Evolutionary conservation across 1,284 basidiomycete genomes (phyloP), one percentile per base, ranked within the genome.

Genomic region (Puccinia novopanici): DNA sequence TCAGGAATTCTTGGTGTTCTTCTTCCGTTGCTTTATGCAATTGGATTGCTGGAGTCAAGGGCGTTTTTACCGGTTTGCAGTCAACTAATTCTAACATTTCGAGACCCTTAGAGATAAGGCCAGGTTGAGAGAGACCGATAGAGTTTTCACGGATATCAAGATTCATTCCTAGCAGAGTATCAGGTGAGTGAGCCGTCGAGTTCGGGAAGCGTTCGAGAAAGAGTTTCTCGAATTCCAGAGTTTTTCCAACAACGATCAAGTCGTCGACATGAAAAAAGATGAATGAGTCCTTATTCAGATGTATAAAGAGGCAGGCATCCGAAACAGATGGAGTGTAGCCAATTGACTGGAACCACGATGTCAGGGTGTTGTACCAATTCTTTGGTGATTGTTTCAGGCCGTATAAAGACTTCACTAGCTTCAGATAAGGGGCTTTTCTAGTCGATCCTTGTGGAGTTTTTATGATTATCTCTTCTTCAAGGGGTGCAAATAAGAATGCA

Each of bases 201-300:
- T 52, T 52, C 10, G 50, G 50, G 50, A 52, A 52, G 4, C 50
- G 50, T 10, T 10, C 4, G 4, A 52, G 50, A 17, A 52, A 52
- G 4, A 52, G 17, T 4, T 10, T 4, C 19, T 52, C 50, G 19
- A 52, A 52, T 13, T 10, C 50, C 4, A 12, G 15, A 70, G 17
- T n/a, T 8, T 45, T 42, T 40, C 67, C 67, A 45, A 37, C 17
- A 37, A 70, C 42, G 45, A 27, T 48, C 3, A 70, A 10, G 34
- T 70, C 67, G 42, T 70, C 67, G 6, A 70, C 40, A 45, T 70
- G 67, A 48, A 70, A 40, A 45, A 70, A 24, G 12, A 34, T 40
- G 45, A 37, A 37, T 12, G 67, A 45, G 45, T 34, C 3, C 3
- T 45, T 19, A 3, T 37, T 24, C 13, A 9, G n/a, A 45, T 70